Evolutionary conservation across 192 early-diverging fungal genomes (phyloP).

Genomic region (Coemansia sp.): DNA sequence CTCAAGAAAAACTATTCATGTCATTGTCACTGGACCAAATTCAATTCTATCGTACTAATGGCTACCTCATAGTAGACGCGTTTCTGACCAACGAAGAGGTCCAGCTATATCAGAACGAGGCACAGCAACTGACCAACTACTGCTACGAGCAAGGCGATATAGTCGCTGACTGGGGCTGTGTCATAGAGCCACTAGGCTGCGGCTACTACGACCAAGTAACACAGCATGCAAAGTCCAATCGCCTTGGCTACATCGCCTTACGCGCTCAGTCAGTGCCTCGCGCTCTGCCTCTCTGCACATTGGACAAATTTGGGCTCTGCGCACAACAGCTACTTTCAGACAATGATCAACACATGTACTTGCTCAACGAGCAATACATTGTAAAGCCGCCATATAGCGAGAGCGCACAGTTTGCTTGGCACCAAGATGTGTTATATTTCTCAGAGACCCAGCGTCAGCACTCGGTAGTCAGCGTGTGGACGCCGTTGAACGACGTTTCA

Average conservation of each 20-base stretch:
- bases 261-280: constrained; percentile 14
- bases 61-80: constrained; percentile 30
- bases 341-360: background rate
- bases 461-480: constrained; percentile 42
- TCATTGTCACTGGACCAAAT: constrained; percentile 20
- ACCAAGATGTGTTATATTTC: constrained; percentile 43
- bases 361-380: constrained; percentile 54
- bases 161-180: constrained; percentile 43
- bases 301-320: constrained; percentile 35
- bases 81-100: constrained; percentile 30
- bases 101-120: constrained; percentile 19
- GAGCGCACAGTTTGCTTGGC: constrained; percentile 44
- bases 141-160: constrained; percentile 53
- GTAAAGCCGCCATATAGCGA: constrained; percentile 39
- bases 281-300: constrained; percentile 14
- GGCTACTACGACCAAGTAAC: constrained; percentile 32
- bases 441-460: constrained; percentile 15
- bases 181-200: constrained; percentile 51
- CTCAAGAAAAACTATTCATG: too few species aligned
- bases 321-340: constrained; percentile 26
- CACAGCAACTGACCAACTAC: constrained; percentile 38
- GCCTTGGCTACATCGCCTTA: constrained; percentile 8
- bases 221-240: background rate
- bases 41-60: constrained; percentile 14
- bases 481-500: constrained; percentile 26